These are phyloP conservation scores for Trichosporon sp. DNA, from an alignment of 1,284 basidiomycete species.

Conservation along the genomic window DNA sequence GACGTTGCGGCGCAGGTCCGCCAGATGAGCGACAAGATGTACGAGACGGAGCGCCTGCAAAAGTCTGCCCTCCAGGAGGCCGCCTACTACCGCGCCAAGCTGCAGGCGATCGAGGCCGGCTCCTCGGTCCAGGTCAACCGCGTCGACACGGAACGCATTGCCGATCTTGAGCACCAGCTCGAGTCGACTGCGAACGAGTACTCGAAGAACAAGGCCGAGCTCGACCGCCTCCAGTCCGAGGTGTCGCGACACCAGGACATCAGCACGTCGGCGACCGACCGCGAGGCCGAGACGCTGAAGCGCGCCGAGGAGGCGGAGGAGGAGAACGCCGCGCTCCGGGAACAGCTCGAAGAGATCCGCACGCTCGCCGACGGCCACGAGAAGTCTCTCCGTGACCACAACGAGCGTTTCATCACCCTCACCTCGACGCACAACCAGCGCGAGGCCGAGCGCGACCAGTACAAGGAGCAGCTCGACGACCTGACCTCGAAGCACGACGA, in stretches of 20 bases:
- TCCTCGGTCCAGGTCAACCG: conserved; percentile 68
- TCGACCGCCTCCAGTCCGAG: conserved; percentile 72
- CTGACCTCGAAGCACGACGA: conserved; percentile 71
- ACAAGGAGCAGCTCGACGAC: conserved; percentile 72
- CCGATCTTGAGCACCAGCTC: conserved; percentile 78
- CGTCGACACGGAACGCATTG: conserved; percentile 77
- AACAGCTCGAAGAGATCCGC: conserved; percentile 74
- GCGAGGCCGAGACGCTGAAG: conserved; percentile 75
- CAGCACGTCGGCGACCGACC: conserved; percentile 76
- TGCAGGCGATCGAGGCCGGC: conserved; percentile 77
- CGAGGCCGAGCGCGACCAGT: conserved; percentile 73
- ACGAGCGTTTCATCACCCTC: conserved; percentile 73
- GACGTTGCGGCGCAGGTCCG: conserved; percentile 55
- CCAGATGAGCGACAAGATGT: conserved; percentile 72
- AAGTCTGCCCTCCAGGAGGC: conserved; percentile 87
- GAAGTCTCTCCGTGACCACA: conserved; percentile 72
- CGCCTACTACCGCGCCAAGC: conserved; percentile 92
- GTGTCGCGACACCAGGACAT: conserved; percentile 64
- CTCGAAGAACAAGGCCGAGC: conserved; percentile 62
- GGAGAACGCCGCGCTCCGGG: conserved; percentile 68
- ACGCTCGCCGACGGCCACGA: conserved; percentile 68
- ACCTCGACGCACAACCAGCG: conserved; percentile 75
- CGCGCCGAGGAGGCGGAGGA: conserved; percentile 83
- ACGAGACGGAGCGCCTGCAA: conserved; percentile 78
- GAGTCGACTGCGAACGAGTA: conserved; percentile 69